Evolutionary conservation across 371 early-diverging fungal species (phyloP), one percentile per base, ranked within the genome.

Genomic region (Vavraia culicis): DNA sequence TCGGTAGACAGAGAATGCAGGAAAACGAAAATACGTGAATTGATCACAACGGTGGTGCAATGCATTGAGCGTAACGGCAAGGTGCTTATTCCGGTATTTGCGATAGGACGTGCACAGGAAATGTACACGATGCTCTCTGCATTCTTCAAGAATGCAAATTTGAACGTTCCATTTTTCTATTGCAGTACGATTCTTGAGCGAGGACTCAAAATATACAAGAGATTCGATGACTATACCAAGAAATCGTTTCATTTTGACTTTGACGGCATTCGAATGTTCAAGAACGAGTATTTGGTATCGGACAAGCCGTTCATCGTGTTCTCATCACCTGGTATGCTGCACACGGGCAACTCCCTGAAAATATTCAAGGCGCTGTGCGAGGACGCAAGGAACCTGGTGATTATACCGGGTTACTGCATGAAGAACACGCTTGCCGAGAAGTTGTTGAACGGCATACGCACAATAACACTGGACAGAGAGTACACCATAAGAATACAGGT

Each of bases 271-370:
- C 77, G 82, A 37, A 72, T 90, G 34, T 45, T 58, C 41, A 80
- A 80, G 54, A 80, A 82, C 56, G 78, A 87, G 54, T 77, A 78
- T n/a, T 77, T 78, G 39, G 88, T 91, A 69, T 90, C 93, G 46
- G 96, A 96, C 57, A 52, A 53, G 43, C 91, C 99, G 0, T 98
- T 95, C 74, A 95, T 98, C 7, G 88, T 98, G 79, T 81, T 98
- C 82, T 95, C 96, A 18, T 80, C 81, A 72, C 99, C 99, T 0
- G 99, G 91, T 41, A 96, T 98, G 98, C 71, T 98, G 40, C 99
- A 96, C 78, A 88, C 79, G 63, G 99, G 99, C 1, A 69, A 96
- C 14, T 87, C 88, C 8, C 68, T 98, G 51, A 91, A 94, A 64
- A 69, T 99, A 49, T 82, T 95, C 62, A 98, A 99, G 64, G 73